phyloP scores from a whole-genome alignment of 2,329 filamentous ascomycete genomes.

The Kalmusia sp. region DNA sequence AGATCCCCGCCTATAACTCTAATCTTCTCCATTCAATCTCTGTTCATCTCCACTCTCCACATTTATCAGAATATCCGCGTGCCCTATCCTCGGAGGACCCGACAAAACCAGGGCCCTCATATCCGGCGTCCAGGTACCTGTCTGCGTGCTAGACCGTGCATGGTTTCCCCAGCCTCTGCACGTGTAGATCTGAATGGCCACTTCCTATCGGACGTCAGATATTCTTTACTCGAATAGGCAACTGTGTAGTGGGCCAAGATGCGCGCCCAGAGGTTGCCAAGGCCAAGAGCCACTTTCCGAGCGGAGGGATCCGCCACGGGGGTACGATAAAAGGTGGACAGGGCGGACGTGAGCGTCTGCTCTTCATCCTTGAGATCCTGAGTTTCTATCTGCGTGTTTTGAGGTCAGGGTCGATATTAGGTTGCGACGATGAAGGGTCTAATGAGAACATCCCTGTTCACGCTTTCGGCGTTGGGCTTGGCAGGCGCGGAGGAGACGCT shows the following conservation, averaged over 20 bases:
- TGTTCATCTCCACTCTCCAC: no score
- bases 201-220: conserved; percentile 28
- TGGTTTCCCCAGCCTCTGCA: conserved; percentile 15
- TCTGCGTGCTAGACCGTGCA: background rate
- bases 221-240: conserved; percentile 27
- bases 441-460: conserved; percentile 21
- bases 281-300: conserved; percentile 9
- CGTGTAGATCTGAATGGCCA: conserved; percentile 37
- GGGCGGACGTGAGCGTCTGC: conserved; percentile 18
- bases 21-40: no score
- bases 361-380: conserved; percentile 15
- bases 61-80: no score
- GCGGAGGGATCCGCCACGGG: conserved; percentile 10
- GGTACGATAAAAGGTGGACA: conserved; percentile 4
- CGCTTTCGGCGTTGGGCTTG: conserved; percentile 24
- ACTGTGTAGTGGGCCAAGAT: conserved; percentile 28
- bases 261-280: conserved; percentile 28
- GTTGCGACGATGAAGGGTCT: conserved; percentile 31
- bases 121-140: conserved; percentile 5
- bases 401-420: no score
- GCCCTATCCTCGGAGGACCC: background rate
- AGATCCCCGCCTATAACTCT: no score
- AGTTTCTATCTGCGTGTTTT: no score
- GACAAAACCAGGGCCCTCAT: background rate
- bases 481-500: conserved; percentile 35